Conservation (phyloP, 176 grass and related monocot genomes). For the Lolium perenne region DNA sequence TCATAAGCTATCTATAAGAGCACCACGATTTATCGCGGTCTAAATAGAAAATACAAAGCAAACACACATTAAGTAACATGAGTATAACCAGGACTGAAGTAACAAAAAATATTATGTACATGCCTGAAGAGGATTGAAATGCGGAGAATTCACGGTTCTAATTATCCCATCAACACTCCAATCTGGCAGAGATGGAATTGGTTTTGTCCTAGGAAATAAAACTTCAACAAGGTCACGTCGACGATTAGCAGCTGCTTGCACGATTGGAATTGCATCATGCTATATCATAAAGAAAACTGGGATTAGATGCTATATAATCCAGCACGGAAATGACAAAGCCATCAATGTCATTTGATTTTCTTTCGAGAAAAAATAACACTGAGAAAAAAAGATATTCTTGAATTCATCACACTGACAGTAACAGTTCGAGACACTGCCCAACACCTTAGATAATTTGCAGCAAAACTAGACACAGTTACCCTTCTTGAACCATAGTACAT, state of each 20-base stretch:
- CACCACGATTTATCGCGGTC: neutral
- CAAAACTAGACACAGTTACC: neutral
- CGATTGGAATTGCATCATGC: conserved; percentile 34
- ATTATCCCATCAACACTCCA: conserved; percentile 40
- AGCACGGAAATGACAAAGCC: neutral
- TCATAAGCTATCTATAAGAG: neutral
- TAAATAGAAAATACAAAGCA: neutral
- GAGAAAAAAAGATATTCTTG: neutral
- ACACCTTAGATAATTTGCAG: neutral
- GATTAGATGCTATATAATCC: neutral
- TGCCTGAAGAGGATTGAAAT: neutral
- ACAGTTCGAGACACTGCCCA: neutral
- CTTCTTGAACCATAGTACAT: neutral
- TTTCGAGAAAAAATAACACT: neutral
- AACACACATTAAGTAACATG: neutral
- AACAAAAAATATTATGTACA: conserved; percentile 10
- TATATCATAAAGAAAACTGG: conserved; percentile 10
- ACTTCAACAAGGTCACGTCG: conserved; percentile 46
- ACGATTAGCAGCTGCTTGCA: conserved; percentile 38
- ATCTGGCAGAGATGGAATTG: conserved; percentile 26
- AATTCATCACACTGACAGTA: neutral
- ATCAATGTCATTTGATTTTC: neutral
- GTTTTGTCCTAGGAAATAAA: conserved; percentile 40
- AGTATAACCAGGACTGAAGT: neutral
- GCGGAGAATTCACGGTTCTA: neutral